Conservation (phyloP, 164 flowering plant species). For the Magnolia sinica region DNA sequence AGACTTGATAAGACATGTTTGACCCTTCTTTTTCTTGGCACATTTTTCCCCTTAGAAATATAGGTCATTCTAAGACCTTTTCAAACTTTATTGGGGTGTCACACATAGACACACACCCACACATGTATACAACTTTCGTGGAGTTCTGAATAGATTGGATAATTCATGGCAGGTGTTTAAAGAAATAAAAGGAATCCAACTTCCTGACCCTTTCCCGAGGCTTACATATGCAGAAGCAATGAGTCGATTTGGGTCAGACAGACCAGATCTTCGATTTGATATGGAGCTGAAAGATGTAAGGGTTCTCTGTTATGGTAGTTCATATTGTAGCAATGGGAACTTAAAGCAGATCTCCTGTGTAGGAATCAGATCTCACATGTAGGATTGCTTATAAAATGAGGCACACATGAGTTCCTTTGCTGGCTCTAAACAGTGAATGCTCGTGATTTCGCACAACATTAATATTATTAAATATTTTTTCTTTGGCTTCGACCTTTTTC, state of each 20-base stretch:
- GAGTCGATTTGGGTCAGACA: constrained; percentile 87
- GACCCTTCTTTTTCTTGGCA: constrained; percentile 11
- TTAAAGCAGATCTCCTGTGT: neutral
- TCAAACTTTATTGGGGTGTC: neutral
- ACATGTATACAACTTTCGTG: neutral
- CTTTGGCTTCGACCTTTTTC: no score
- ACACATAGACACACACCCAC: neutral
- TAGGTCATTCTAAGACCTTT: neutral
- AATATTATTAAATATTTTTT: no score
- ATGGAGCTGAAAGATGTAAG: constrained; percentile 85
- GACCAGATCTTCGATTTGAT: constrained; percentile 85
- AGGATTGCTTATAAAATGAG: neutral
- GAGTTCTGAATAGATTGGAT: constrained; percentile 1
- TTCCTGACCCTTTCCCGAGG: constrained; percentile 89
- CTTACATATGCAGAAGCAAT: constrained; percentile 92
- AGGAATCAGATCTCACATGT: neutral
- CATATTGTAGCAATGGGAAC: constrained; percentile 2
- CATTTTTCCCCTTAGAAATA: neutral
- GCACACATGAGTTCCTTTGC: neutral
- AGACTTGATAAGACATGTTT: constrained; percentile 83
- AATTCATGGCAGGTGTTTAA: constrained; percentile 59
- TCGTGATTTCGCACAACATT: neutral
- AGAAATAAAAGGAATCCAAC: constrained; percentile 70
- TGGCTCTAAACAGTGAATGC: neutral
- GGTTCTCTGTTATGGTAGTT: neutral